Percentiles rank a stretch among this genome's conserved stretches.
Evolutionary conservation across 768 basidiomycete species (phyloP).

Genomic region (Chlorophyllum brunneum): DNA sequence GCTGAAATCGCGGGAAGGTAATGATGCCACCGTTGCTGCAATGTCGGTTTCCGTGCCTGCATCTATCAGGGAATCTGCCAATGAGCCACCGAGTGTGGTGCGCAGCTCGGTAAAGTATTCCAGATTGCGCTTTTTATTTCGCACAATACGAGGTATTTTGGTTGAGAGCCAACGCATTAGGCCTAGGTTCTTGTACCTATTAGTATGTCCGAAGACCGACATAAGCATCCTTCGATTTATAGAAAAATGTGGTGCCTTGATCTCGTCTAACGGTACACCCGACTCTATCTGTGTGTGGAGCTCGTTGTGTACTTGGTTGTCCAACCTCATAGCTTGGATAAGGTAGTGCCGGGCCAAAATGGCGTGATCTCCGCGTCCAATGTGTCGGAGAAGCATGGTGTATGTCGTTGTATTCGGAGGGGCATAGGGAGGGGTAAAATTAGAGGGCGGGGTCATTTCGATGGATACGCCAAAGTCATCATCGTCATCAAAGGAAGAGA

Average conservation of each 20-base stretch:
- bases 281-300: constrained; percentile 24
- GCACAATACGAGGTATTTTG: constrained; percentile 42
- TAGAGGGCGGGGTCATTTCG: constrained; percentile 24
- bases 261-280: constrained; percentile 26
- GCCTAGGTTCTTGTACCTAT: constrained; percentile 52
- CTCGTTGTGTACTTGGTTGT: constrained; percentile 29
- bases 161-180: constrained; percentile 57
- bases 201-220: constrained; percentile 54
- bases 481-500: constrained; percentile 63
- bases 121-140: constrained; percentile 46
- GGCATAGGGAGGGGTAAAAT: constrained; percentile 39
- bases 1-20: background rate
- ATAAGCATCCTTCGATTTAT: constrained; percentile 55
- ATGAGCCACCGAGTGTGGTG: constrained; percentile 14
- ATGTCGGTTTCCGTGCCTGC: constrained; percentile 13
- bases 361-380: constrained; percentile 44
- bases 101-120: constrained; percentile 34
- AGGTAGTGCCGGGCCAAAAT: constrained; percentile 66
- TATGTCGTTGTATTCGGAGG: constrained; percentile 67
- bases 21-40: constrained; percentile 1
- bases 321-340: constrained; percentile 45
- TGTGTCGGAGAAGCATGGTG: constrained; percentile 54
- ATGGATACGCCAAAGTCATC: constrained; percentile 58
- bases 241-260: constrained; percentile 48
- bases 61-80: background rate